A percentile compares a stretch with the other conserved stretches of the same genome.
These are phyloP conservation scores for Huntiella abstrusa DNA, from an alignment of 2,329 filamentous ascomycete species.

Conservation along the genomic window DNA sequence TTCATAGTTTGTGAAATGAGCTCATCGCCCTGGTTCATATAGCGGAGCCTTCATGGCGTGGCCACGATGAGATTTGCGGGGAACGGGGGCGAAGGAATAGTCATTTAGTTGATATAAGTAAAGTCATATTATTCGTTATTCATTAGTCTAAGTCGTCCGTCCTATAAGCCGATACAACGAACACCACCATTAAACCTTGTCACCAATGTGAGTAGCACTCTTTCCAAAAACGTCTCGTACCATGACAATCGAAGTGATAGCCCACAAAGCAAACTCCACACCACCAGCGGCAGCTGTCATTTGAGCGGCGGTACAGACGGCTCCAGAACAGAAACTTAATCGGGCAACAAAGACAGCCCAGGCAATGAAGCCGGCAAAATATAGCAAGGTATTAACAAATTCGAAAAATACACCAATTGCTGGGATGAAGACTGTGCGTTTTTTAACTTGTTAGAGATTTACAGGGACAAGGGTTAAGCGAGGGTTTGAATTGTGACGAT, in stretches of 20 bases:
- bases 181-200: no score
- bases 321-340: slow-evolving; percentile 37
- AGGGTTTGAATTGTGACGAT: background rate
- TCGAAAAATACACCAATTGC: slow-evolving; percentile 31
- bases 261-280: slow-evolving; percentile 35
- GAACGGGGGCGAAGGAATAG: no score
- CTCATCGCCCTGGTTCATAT: slow-evolving; percentile 4
- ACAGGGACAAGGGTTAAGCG: background rate
- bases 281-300: slow-evolving; percentile 36
- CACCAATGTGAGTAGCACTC: background rate
- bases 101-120: no score
- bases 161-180: background rate
- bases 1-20: background rate
- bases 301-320: slow-evolving; percentile 35
- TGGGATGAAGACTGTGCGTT: slow-evolving; percentile 26
- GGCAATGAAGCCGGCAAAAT: slow-evolving; percentile 40
- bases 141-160: background rate
- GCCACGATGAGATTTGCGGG: no score
- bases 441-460: background rate
- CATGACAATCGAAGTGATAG: slow-evolving; percentile 26
- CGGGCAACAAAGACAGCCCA: slow-evolving; percentile 36
- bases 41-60: no score
- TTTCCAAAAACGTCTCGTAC: slow-evolving; percentile 26
- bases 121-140: no score
- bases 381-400: slow-evolving; percentile 32